Evolutionary conservation across 257 asterid species (phyloP), one percentile per base, ranked within the genome.

Genomic region (Solanum rostratum): DNA sequence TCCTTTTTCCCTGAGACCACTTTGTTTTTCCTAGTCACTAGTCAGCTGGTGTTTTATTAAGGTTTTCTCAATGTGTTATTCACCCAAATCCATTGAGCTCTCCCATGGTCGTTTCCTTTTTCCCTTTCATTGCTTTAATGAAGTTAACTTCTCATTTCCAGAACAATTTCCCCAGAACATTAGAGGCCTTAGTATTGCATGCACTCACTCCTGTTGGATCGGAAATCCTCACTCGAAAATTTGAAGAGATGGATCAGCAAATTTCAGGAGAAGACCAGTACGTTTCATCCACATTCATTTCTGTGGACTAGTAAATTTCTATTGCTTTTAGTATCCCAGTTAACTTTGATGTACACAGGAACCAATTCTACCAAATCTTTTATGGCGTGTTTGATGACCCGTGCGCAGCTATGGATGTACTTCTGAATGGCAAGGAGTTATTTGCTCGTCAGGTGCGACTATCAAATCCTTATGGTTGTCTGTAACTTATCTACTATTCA

Each of bases 161-260:
- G 99, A 92, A 92, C 88, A 90, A 94, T 83, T 97, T 97, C 76
- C 98, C 98, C 1, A 91, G 98, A 91, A 94, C 99, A 65, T 69
- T 97, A 89, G 99, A 95, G 93, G 97, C 99, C 87, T 85, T 92
- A 83, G 85, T 94, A 66, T 84, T 94, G 89, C 97, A 94, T 85
- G 97, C 90, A 53, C 98, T 95, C 79, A 91, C 98, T 84, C 97
- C 97, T n/a, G 90, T 95, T 80, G 98, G 96, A 81, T 91, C 91
- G 39, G 97, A 95, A 90, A 93, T 90, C 83, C 94, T 97, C 84
- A 92, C 98, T 88, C 88, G 97, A 90, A 97, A 94, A 87, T 92
- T 95, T 83, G 97, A 95, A 92, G 94, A 91, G 92, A 91, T 94
- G 94, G 99, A 96, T 91, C 92, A 89, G 86, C 89, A 88, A 74